These are phyloP conservation scores for Clarkia xantiana DNA, from an alignment of 345 rosid species.

Conservation along the genomic window DNA sequence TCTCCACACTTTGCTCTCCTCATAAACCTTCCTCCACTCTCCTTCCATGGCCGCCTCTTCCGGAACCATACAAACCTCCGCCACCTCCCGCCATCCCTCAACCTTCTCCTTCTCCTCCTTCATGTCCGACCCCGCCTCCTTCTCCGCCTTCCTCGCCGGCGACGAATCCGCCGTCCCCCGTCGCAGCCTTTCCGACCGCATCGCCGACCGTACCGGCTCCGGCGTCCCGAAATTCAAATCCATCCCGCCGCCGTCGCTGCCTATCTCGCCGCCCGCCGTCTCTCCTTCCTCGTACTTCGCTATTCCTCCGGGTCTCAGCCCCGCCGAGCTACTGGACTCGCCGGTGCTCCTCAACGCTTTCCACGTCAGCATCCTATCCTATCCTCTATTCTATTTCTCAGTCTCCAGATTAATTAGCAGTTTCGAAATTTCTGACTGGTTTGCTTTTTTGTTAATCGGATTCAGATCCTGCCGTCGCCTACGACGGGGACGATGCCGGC, in stretches of 20 bases:
- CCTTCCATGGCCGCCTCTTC: conserved; percentile 29
- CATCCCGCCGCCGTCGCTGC: conserved; percentile 61
- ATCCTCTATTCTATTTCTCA: background rate
- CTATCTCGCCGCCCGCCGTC: conserved; percentile 53
- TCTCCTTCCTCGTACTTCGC: conserved; percentile 70
- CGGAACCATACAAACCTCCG: conserved; percentile 22
- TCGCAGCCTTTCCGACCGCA: conserved; percentile 25
- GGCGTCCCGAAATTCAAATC: conserved; percentile 84
- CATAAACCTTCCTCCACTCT: background rate
- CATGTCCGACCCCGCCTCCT: conserved; percentile 22
- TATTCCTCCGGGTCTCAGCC: conserved; percentile 72
- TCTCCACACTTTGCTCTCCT: too few relatives aligned
- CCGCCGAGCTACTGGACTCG: conserved; percentile 68
- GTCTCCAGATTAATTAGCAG: background rate
- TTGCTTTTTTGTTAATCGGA: background rate
- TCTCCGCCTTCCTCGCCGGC: conserved; percentile 40
- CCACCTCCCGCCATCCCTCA: conserved; percentile 4
- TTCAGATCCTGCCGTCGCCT: conserved; percentile 76
- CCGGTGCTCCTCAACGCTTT: conserved; percentile 64
- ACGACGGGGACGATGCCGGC: conserved; percentile 67
- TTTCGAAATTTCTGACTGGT: background rate
- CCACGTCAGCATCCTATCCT: conserved; percentile 24
- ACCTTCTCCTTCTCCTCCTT: background rate
- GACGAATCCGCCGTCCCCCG: conserved; percentile 8
- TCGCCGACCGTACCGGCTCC: conserved; percentile 42